Evolutionary conservation across 352 stramenopile genomes (phyloP), one percentile per base, ranked within the genome.

Genomic region (Phytophthora ramorum): DNA sequence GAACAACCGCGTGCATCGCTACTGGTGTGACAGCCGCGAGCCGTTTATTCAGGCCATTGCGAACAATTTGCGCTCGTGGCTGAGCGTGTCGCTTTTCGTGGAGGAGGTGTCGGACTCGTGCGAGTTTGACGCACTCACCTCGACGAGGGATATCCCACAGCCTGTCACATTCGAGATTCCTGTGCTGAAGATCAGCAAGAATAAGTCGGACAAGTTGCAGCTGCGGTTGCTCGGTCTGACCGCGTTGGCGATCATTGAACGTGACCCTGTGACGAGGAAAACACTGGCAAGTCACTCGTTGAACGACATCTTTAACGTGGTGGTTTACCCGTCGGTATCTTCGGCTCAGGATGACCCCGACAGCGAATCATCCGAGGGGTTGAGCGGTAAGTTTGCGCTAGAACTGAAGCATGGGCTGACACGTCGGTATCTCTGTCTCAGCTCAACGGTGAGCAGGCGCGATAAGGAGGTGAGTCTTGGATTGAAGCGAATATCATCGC

Each of bases 111-210:
- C 82, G 13, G 89, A 96, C 59, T 84, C 85, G 17, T 90, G 79
- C 38, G 89, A 96, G 61, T 95, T 95, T 64, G 89, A 96, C 38
- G 85, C 85, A 12, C 61, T 96, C 24, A 87, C 76, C 4, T 89
- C 87, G 20, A 93, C 86, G 30, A 71, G 78, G 7, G 87, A 94
- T 61, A 93, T 95, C 14, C 80, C 85, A 1, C 86, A 92, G 49
- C 84, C 86, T 9, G 89, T 96, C 0, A 71, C 83, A 1, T 96
- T 96, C 50, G 87, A 96, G 47, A 86, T 96, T 32, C 86, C 89
- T 12, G 89, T 96, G 22, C 56, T 95, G 2, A 95, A 95, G 53
- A 88, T 95, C 47, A 93, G 81, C 71, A 96, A 96, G 66, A 90
- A 91, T 53, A 75, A 75, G n/a, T 63, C 66, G 6, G 78, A 85